Percentiles rank a stretch among this genome's conserved stretches.
These are phyloP conservation scores for Boletus eberwhitei DNA, from an alignment of 768 basidiomycete genomes.

Conservation along the genomic window DNA sequence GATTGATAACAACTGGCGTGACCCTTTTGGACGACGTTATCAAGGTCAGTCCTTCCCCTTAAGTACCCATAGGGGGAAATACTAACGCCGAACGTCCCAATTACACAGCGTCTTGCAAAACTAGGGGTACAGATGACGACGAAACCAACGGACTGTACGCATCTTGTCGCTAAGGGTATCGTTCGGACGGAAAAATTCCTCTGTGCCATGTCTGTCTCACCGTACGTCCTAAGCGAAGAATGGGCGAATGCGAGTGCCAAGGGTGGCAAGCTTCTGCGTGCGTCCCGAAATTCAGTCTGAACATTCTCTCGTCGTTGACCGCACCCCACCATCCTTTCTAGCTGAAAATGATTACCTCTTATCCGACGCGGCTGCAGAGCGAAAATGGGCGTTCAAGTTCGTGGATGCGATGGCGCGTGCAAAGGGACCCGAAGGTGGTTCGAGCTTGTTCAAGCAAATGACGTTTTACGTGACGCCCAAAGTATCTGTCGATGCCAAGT, in stretches of 20 bases:
- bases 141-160: constrained; percentile 68
- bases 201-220: constrained; percentile 62
- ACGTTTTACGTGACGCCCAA: constrained; percentile 75
- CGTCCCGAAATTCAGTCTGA: constrained; percentile 25
- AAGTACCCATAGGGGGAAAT: not conserved
- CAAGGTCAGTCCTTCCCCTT: constrained; percentile 43
- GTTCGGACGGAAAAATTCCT: constrained; percentile 89
- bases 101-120: constrained; percentile 51
- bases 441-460: constrained; percentile 56
- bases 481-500: constrained; percentile 52
- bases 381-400: constrained; percentile 65
- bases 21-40: constrained; percentile 51
- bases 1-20: constrained; percentile 69
- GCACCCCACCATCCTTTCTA: constrained; percentile 24
- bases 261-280: constrained; percentile 60
- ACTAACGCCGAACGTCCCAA: not conserved
- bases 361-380: constrained; percentile 59
- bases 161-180: constrained; percentile 66
- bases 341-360: constrained; percentile 63
- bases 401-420: constrained; percentile 58
- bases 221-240: constrained; percentile 57
- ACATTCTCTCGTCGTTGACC: not conserved
- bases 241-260: constrained; percentile 68
- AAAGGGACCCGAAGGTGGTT: constrained; percentile 39
- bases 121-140: constrained; percentile 66